Evolutionary conservation across 352 stramenopile species (phyloP).

Genomic region (Phytopythium montanum): DNA sequence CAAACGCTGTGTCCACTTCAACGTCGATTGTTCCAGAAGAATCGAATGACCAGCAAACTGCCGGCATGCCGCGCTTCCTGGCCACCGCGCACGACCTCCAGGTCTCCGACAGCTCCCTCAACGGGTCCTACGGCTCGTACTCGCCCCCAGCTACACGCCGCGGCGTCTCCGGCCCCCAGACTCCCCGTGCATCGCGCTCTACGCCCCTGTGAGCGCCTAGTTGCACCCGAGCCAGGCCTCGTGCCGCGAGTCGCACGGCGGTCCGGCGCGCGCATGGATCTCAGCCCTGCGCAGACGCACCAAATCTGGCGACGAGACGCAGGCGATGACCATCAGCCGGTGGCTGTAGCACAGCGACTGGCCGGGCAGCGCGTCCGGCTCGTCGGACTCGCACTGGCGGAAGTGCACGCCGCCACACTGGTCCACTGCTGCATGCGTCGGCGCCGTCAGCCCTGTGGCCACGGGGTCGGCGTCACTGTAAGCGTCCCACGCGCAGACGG

Average conservation of each 20-base stretch:
- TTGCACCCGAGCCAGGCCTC: slow-evolving; percentile 28
- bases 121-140: neutral
- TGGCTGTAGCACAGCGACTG: slow-evolving; percentile 10
- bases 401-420: slow-evolving; percentile 18
- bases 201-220: neutral
- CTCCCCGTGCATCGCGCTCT: neutral
- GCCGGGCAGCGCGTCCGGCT: neutral
- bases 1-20: slow-evolving; percentile 5
- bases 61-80: neutral
- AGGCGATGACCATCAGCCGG: slow-evolving; percentile 21
- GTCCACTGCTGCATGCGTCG: slow-evolving; percentile 8
- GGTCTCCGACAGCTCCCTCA: neutral
- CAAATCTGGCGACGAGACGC: slow-evolving; percentile 6
- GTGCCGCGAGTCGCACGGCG: slow-evolving; percentile 11
- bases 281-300: slow-evolving; percentile 15
- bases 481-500: neutral
- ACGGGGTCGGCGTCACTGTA: neutral
- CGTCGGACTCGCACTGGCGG: slow-evolving; percentile 11
- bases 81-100: too few species aligned
- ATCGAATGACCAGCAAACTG: neutral
- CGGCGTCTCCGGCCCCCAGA: neutral
- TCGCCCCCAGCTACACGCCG: too few species aligned
- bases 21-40: slow-evolving; percentile 32
- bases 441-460: neutral
- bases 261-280: slow-evolving; percentile 18